Base-by-base conservation (phyloP, 169 alveolate genomes). In the Plasmodium coatneyi region DNA sequence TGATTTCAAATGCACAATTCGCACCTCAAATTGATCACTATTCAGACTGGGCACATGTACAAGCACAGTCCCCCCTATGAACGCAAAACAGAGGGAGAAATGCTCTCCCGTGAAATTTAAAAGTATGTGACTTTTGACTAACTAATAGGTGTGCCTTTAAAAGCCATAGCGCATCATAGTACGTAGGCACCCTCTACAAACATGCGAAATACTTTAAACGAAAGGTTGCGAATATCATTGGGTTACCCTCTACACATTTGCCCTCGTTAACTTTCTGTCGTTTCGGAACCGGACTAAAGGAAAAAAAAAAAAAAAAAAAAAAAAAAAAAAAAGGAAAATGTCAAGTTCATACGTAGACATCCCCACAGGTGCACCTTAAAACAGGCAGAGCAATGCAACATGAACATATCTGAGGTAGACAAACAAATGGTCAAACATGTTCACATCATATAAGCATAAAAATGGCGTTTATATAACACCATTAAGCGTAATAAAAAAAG, bases 251-350 rank as follows among this genome's bases (percentile, higher is more conserved):
- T 82, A 22, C 43, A 14, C 60, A 54, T 14, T 30, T 14, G 36
- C 28, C 30, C 72, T 19, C 28, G 28, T 90, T 12, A 79, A 90
- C 83, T 71, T 52, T 81, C 92, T n/a, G 95, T 80, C 5, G 95
- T 80, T 71, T 90, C 95, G 32, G 95, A 90, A 7, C 83, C 83
- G 52, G 95, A 90, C 95, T 90, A 76, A 79, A 80, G 71, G 82
- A 25, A 60, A 54, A 78, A 34, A 54, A 49, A 30, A 81, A 25
- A 52, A 52, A 80, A 30, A 80, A 43, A 80, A 39, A 80, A 43
- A 80, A 49, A 81, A 39, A 22, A 36, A 79, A 22, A 14, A 49
- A 81, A 80, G n/a, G 2, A 80, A 80, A 80, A 36, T 30, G 19
- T 30, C 41, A 32, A 1, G 22, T 71, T 12, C 79, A 70, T 34